Base-by-base conservation (phyloP, 805 yeast species). In the Ogataea ganodermae region DNA sequence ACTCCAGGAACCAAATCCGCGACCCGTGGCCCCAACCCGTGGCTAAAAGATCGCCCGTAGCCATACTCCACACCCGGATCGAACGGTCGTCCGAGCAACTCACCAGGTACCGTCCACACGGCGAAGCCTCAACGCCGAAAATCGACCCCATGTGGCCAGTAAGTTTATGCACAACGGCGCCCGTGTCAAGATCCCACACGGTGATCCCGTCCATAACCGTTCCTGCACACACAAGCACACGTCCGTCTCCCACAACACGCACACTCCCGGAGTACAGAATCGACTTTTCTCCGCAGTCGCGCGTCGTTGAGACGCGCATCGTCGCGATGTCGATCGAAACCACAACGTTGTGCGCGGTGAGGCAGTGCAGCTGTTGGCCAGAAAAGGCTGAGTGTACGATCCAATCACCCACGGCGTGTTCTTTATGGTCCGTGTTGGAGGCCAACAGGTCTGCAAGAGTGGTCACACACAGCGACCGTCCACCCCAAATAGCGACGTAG, bases 11-110 rank as follows among this genome's bases (percentile, higher is more conserved):
- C 99, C 99, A 94, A 33, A 94, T 91, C 61, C 99, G 78, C 0
- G 98, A 92, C 1, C 86, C 84, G 62, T 94, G 99, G 12, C 98
- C 99, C 97, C 97, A 94, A 0, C 96, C 97, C 22, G 83, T 79
- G 1, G 92, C 86, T 32, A 86, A 56, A 27, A 81, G 66, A 9
- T 67, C 57, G 1, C 95, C 92, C 1, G 78, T 60, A 6, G 59
- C 58, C 51, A 84, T 68, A 56, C 80, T 80, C 84, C 90, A 90
- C 5, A 92, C 62, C 48, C 83, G 84, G 45, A 94, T 81, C 0
- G 97, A 87, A 51, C 99, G 75, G 62, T 92, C 99, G 65, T 94
- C 98, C 0, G 98, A 92, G 63, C 99, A 94, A 41, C 92, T 83
- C 1, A 84, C 81, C 6, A 89, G 68, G 46, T 68, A 73, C 37